Evolutionary conservation across 1,139 yeast genomes (phyloP).

Genomic region (Hyphopichia fennica): DNA sequence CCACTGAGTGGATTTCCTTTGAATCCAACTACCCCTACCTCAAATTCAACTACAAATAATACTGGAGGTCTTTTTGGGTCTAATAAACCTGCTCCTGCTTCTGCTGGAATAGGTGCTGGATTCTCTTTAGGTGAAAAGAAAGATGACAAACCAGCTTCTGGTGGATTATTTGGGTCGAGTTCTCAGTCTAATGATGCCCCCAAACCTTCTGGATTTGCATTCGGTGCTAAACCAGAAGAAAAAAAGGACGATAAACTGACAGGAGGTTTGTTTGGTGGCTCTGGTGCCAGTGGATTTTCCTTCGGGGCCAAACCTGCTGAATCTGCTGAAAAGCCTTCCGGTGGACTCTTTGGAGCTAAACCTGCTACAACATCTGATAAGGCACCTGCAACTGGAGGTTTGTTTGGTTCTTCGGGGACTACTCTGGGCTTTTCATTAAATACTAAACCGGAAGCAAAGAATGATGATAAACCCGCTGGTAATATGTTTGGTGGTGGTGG

Average conservation of each 20-base stretch:
- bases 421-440: constrained; percentile 22
- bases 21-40: too few relatives aligned
- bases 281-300: constrained; percentile 18
- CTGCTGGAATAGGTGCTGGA: constrained; percentile 9
- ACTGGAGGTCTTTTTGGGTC: constrained; percentile 16
- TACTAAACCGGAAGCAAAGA: too few relatives aligned
- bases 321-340: constrained; percentile 11
- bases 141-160: constrained; percentile 13
- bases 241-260: constrained; percentile 13
- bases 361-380: too few relatives aligned
- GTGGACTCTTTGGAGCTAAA: constrained; percentile 16
- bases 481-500: constrained; percentile 15
- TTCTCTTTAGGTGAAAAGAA: constrained; percentile 15
- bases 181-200: constrained; percentile 22
- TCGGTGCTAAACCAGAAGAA: constrained; percentile 19
- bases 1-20: too few relatives aligned
- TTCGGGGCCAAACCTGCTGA: constrained; percentile 25
- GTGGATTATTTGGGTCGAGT: constrained; percentile 8
- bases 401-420: constrained; percentile 14
- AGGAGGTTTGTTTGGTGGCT: constrained; percentile 17
- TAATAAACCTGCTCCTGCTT: constrained; percentile 9
- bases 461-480: constrained; percentile 12
- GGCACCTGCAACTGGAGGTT: constrained; percentile 9
- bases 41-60: too few relatives aligned
- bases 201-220: constrained; percentile 9